These are phyloP conservation scores for Candida piceae DNA, from an alignment of 805 yeast species.

Conservation along the genomic window DNA sequence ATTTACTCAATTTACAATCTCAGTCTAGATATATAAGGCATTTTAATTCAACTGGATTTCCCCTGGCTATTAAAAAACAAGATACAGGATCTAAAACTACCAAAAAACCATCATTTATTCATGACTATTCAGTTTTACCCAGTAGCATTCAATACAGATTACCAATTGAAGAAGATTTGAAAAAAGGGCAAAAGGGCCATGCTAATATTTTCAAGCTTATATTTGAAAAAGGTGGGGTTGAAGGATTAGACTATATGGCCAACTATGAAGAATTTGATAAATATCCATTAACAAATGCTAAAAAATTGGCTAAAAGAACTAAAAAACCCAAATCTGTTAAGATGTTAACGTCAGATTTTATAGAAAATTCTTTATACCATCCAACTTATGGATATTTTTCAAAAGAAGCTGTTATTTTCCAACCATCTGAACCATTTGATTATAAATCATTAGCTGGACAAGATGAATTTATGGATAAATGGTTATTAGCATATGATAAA, in stretches of 20 bases:
- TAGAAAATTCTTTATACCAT: constrained; percentile 79
- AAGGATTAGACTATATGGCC: constrained; percentile 30
- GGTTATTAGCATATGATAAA: constrained; percentile 58
- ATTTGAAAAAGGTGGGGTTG: constrained; percentile 33
- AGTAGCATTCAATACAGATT: constrained; percentile 25
- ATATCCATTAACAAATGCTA: constrained; percentile 38
- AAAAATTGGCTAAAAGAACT: constrained; percentile 31
- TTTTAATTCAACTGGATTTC: neutral
- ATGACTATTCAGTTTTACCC: constrained; percentile 32
- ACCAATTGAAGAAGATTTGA: constrained; percentile 21
- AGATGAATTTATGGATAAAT: constrained; percentile 64
- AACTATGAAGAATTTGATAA: constrained; percentile 33
- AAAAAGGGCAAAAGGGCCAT: constrained; percentile 16
- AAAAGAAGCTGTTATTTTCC: constrained; percentile 71
- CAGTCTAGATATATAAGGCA: neutral
- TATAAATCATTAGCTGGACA: constrained; percentile 52
- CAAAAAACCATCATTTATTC: constrained; percentile 21
- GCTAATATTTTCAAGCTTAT: constrained; percentile 21
- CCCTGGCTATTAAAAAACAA: neutral
- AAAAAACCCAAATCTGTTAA: constrained; percentile 56
- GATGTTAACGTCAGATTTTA: constrained; percentile 75
- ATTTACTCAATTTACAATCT: neutral
- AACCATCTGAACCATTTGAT: constrained; percentile 59
- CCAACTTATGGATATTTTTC: constrained; percentile 81
- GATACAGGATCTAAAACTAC: constrained; percentile 1